A percentile compares a stretch with the other conserved stretches of the same genome.
Evolutionary conservation across 352 stramenopile genomes (phyloP).

Genomic region (Blastocystis sp.): DNA sequence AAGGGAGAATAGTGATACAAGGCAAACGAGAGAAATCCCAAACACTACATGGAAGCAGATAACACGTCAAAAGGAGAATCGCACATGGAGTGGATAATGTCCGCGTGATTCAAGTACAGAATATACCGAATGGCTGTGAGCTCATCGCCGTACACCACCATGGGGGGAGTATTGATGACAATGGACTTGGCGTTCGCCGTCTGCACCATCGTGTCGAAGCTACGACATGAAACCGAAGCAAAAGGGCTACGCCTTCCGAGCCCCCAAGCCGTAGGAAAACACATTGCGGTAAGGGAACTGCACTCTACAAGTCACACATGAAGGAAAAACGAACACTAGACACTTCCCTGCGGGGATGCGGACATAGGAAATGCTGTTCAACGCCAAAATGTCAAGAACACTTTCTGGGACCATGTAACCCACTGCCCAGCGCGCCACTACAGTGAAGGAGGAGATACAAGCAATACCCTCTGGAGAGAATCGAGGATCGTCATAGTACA

Average conservation of each 20-base stretch:
- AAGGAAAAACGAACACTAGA: slow-evolving; percentile 11
- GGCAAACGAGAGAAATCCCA: not conserved
- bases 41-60: not conserved
- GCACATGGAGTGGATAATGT: slow-evolving; percentile 35
- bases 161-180: slow-evolving; percentile 21
- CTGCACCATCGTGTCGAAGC: slow-evolving; percentile 47
- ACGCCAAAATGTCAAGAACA: slow-evolving; percentile 41
- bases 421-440: slow-evolving; percentile 32
- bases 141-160: slow-evolving; percentile 21
- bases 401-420: slow-evolving; percentile 31
- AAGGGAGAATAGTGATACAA: slow-evolving; percentile 11
- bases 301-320: slow-evolving; percentile 14
- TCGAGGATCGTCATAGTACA: slow-evolving; percentile 61
- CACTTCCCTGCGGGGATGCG: slow-evolving; percentile 52
- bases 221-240: not conserved
- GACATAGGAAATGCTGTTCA: slow-evolving; percentile 57
- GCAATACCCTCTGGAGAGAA: slow-evolving; percentile 3
- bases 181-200: slow-evolving; percentile 14
- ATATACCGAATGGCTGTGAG: slow-evolving; percentile 18
- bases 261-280: slow-evolving; percentile 44
- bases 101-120: slow-evolving; percentile 29
- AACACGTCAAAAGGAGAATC: slow-evolving; percentile 32
- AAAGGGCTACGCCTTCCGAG: slow-evolving; percentile 25
- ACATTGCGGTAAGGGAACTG: slow-evolving; percentile 53
- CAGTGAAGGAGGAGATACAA: not conserved